phyloP scores from a whole-genome alignment of 2,329 filamentous ascomycete species.

The Fusarium mangiferae region DNA sequence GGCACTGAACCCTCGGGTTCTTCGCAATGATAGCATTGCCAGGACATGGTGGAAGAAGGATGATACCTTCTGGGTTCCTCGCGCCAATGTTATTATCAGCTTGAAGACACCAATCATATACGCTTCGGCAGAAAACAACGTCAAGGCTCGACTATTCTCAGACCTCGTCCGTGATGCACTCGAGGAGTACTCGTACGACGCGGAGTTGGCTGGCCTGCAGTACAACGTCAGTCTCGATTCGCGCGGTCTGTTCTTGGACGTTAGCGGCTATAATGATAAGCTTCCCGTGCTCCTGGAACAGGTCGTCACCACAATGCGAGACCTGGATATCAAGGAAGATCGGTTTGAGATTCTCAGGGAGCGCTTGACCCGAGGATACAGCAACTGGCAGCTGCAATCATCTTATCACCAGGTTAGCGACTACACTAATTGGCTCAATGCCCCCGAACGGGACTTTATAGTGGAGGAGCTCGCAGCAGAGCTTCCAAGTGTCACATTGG shows the following conservation, averaged over 20 bases:
- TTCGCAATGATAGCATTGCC: conserved; percentile 83
- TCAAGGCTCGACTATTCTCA: conserved; percentile 83
- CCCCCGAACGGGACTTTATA: conserved; percentile 76
- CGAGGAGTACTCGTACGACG: conserved; percentile 95
- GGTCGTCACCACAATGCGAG: conserved; percentile 65
- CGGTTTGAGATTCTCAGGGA: conserved; percentile 94
- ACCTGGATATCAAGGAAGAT: conserved; percentile 85
- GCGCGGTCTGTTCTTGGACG: conserved; percentile 78
- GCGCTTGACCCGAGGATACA: conserved; percentile 75
- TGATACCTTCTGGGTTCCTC: conserved; percentile 97
- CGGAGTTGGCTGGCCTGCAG: conserved; percentile 87
- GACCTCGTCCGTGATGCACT: conserved; percentile 89
- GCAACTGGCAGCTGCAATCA: conserved; percentile 86
- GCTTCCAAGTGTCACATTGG: conserved; percentile 76
- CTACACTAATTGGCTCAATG: conserved; percentile 82
- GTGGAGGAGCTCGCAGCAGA: conserved; percentile 72
- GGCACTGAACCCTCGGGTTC: conserved; percentile 77
- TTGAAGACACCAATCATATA: conserved; percentile 83
- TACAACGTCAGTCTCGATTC: conserved; percentile 81
- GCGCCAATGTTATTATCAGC: conserved; percentile 85
- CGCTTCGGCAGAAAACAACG: conserved; percentile 79
- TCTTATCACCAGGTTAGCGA: conserved; percentile 90
- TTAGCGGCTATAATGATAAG: conserved; percentile 97
- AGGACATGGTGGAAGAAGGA: conserved; percentile 99
- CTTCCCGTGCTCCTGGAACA: conserved; percentile 90